Evolutionary conservation across 306 rosid genomes (phyloP), one percentile per base, ranked within the genome.

Genomic region (Medicago ruthenica): DNA sequence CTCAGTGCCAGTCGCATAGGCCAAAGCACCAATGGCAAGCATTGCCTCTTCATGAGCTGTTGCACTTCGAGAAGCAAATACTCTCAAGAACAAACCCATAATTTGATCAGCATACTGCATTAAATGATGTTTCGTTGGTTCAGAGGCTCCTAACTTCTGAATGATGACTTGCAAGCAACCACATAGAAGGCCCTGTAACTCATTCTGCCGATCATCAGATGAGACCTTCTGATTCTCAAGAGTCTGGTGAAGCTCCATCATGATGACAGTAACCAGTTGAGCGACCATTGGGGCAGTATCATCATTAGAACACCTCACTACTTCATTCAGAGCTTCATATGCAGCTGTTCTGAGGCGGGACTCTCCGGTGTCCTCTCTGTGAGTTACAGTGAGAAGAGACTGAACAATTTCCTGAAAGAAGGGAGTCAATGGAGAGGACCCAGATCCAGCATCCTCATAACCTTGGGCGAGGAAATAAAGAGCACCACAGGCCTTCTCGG

Each of bases 31-130:
- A 77, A 93, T 93, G 74, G 92, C 98, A 78, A 93, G 98, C 97
- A 93, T 91, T 31, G 98, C 97, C 80, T 93, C 98, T 86, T 93
- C 98, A 69, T 93, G 98, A 2, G 97, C 96, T n/a, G 98, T 91
- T 41, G 98, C 97, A 85, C 93, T 93, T 79, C 87, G 91, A 71
- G 91, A 85, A 68, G 93, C 93, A 83, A 93, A 93, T 34, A 93
- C 98, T 84, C 92, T 89, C 53, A 91, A 77, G 84, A 93, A 91
- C 54, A 91, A 87, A 15, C 84, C 70, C 98, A 93, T 93, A 82
- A 93, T 91, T 81, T 93, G 95, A 65, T 93, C 98, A 67, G 98
- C 89, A 80, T 78, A 84, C 85, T 91, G 97, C 87, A 86, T 79
- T 70, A 93, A 89, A 67, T 77, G 85, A 86, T 81, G 81, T 78